Evolutionary conservation across 2,329 filamentous ascomycete genomes (phyloP).

Genomic region (Sporothrix pseudoabietina): DNA sequence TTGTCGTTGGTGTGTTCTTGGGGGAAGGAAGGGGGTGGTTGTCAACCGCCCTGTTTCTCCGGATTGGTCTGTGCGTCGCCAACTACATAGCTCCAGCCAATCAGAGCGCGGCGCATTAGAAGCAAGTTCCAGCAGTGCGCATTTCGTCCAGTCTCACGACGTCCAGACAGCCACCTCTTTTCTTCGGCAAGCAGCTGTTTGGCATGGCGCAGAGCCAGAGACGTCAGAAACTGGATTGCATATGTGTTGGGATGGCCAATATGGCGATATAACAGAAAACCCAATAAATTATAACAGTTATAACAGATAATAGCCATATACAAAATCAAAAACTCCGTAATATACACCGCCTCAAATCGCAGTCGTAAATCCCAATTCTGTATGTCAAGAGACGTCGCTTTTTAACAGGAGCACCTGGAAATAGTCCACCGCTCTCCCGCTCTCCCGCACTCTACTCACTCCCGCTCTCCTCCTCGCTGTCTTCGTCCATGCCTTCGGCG

Average conservation of each 20-base stretch:
- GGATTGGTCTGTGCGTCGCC: conserved; percentile 9
- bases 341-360: conserved; percentile 5
- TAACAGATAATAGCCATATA: neutral
- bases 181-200: neutral
- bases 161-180: conserved; percentile 3
- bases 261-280: neutral
- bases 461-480: conserved; percentile 65
- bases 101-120: conserved; percentile 7
- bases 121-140: neutral
- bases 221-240: neutral
- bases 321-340: conserved; percentile 16
- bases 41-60: conserved; percentile 5
- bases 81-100: conserved; percentile 8
- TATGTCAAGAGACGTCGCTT: neutral
- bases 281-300: neutral
- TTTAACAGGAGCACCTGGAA: neutral
- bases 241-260: neutral
- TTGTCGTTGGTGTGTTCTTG: neutral
- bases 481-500: conserved; percentile 92
- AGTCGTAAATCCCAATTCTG: conserved; percentile 4
- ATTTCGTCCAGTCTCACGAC: neutral
- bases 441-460: neutral
- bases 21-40: neutral
- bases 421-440: neutral
- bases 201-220: neutral